Evolutionary conservation across 2,329 filamentous ascomycete species (phyloP), one percentile per base, ranked within the genome.

Genomic region (Fusarium sp.): DNA sequence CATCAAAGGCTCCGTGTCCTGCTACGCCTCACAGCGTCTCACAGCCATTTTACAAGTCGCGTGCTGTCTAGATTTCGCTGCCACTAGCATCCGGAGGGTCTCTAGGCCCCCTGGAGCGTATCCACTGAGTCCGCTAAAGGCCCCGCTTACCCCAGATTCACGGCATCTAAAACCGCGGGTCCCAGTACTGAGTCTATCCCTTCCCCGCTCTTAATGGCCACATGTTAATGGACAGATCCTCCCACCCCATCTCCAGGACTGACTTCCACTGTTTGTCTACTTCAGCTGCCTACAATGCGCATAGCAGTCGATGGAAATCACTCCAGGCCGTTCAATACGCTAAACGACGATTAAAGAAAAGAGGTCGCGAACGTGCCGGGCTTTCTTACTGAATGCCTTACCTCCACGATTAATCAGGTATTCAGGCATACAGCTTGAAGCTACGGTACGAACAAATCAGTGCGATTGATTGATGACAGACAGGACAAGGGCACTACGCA

Each of bases 91-190:
- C 9, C 30, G 31, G 42, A 62, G 31, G 41, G 51, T 45, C 46
- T 30, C 37, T 11, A 7, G 44, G 25, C 30, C 46, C 65, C 65
- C 65, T 65, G 26, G 28, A 65, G 42, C 41, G 45, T 65, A 65
- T 18, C 65, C 65, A 69, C 65, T 65, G 19, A 69, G 54, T 30
- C 46, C 23, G 43, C 65, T 69, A 69, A 44, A 34, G 31, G 54
- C 45, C 65, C 66, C 66, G 65, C 65, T 69, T 69, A 59, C 66
- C 66, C 66, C 65, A 69, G 65, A 69, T 69, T 69, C 46, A 51
- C 65, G 65, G 65, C 54, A 69, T 51, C 54, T 53, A 65, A 51
- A 55, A 65, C 45, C 42, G 59, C 30, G 50, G 39, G 30, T 19
- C 39, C 65, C 48, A 57, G 52, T 25, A 46, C 34, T 37, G 34